Conservation (phyloP, 179 eudicot genomes). For the Pouteria campechiana region DNA sequence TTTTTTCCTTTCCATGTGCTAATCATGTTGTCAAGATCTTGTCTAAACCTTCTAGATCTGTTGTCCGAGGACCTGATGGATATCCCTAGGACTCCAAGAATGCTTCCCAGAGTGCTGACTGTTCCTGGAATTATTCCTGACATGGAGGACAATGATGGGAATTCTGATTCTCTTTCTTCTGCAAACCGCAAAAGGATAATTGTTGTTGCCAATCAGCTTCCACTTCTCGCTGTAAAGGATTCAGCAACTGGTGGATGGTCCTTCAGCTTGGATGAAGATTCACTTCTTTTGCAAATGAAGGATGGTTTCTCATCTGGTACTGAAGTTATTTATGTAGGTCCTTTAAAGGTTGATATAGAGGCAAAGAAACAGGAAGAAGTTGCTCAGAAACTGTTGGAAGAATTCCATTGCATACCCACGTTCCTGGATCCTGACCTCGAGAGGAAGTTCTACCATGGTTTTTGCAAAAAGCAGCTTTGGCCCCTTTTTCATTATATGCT, state of each 20-base stretch:
- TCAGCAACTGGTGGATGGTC: conserved; percentile 46
- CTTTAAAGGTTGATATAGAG: conserved; percentile 68
- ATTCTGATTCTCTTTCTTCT: conserved; percentile 28
- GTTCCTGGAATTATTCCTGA: conserved; percentile 71
- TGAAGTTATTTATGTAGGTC: conserved; percentile 72
- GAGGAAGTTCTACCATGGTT: conserved; percentile 66
- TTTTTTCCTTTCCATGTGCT: conserved; percentile 1
- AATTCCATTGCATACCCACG: conserved; percentile 77
- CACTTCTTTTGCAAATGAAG: conserved; percentile 52
- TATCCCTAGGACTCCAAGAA: conserved; percentile 59
- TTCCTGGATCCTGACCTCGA: conserved; percentile 64
- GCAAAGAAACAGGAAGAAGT: conserved; percentile 63
- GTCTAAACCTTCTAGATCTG: conserved; percentile 57
- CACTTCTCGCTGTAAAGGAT: conserved; percentile 48
- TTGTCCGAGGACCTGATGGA: conserved; percentile 49
- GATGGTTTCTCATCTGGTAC: conserved; percentile 68
- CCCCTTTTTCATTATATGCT: conserved; percentile 95
- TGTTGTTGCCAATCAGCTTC: conserved; percentile 75
- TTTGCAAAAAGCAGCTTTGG: conserved; percentile 85
- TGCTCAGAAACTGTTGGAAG: conserved; percentile 64
- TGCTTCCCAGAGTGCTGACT: conserved; percentile 68
- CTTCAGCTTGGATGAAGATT: conserved; percentile 68
- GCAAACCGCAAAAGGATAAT: conserved; percentile 42
- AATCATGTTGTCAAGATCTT: conserved; percentile 55
- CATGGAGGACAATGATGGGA: conserved; percentile 46